Evolutionary conservation across 2,329 filamentous ascomycete species (phyloP).

Genomic region (Aspergillus sp.): DNA sequence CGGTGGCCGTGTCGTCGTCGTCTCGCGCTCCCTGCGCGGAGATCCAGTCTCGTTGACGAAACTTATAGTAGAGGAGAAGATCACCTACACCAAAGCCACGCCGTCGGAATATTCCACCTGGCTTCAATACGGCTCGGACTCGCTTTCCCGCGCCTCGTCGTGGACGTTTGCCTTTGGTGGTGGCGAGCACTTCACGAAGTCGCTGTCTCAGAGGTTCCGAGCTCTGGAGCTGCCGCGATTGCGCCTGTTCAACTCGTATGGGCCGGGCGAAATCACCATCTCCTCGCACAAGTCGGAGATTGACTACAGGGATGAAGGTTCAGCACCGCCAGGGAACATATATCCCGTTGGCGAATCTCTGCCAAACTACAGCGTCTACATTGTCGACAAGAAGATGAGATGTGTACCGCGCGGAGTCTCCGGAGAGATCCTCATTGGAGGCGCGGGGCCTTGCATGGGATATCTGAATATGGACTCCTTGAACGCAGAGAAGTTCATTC

Average conservation of each 20-base stretch:
- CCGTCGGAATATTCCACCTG: background rate
- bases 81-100: conserved; percentile 3
- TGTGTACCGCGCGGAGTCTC: background rate
- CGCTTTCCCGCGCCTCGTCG: background rate
- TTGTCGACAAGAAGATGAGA: background rate
- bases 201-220: conserved; percentile 15
- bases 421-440: conserved; percentile 7
- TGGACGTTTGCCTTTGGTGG: conserved; percentile 21
- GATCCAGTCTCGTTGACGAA: background rate
- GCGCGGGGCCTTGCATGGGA: conserved; percentile 1
- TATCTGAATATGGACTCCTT: background rate
- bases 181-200: conserved; percentile 17
- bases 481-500: background rate
- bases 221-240: conserved; percentile 11
- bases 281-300: conserved; percentile 19
- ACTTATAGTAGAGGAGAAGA: background rate
- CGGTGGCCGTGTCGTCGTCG: conserved; percentile 3
- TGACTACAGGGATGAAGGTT: no score
- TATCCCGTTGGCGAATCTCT: background rate
- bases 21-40: background rate
- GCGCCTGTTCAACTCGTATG: conserved; percentile 27
- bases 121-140: background rate
- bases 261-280: conserved; percentile 28
- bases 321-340: background rate
- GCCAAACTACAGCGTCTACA: background rate